phyloP scores from a whole-genome alignment of 768 basidiomycete species.

The Phylloporus sp. region DNA sequence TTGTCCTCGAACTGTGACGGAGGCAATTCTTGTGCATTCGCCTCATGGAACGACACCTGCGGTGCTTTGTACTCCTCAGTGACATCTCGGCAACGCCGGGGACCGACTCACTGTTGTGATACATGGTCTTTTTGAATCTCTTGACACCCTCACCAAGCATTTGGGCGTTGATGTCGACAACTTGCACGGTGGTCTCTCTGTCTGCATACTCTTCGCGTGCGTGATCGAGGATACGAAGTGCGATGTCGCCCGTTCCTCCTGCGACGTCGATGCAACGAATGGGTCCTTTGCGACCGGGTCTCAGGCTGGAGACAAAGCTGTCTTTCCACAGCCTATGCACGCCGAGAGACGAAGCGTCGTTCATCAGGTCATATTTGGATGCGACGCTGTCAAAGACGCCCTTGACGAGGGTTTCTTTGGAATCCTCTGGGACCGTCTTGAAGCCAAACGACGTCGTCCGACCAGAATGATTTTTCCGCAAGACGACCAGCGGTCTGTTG shows the following conservation, averaged over 20 bases:
- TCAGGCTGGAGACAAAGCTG: constrained; percentile 67
- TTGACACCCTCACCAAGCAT: constrained; percentile 92
- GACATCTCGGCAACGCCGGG: background rate
- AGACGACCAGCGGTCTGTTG: constrained; percentile 8
- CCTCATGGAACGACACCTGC: constrained; percentile 88
- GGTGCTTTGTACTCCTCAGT: constrained; percentile 51
- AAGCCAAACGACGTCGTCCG: constrained; percentile 89
- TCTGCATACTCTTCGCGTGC: constrained; percentile 87
- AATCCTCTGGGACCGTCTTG: constrained; percentile 76
- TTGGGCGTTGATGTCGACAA: constrained; percentile 91
- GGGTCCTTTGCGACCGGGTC: constrained; percentile 71
- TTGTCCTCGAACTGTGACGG: constrained; percentile 65
- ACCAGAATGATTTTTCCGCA: constrained; percentile 24
- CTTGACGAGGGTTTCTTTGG: constrained; percentile 88
- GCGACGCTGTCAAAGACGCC: constrained; percentile 95
- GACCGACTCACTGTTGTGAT: constrained; percentile 76
- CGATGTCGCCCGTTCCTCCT: constrained; percentile 97
- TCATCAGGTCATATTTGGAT: constrained; percentile 95
- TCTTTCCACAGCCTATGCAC: constrained; percentile 98
- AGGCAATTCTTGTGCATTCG: constrained; percentile 83
- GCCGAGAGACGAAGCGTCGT: constrained; percentile 96
- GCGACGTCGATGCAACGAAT: constrained; percentile 90
- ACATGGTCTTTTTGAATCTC: constrained; percentile 95
- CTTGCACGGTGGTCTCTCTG: constrained; percentile 80
- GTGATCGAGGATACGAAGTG: constrained; percentile 85